Base-by-base conservation (phyloP, 2,329 filamentous ascomycete species). In the Fonsecaea erecta region DNA sequence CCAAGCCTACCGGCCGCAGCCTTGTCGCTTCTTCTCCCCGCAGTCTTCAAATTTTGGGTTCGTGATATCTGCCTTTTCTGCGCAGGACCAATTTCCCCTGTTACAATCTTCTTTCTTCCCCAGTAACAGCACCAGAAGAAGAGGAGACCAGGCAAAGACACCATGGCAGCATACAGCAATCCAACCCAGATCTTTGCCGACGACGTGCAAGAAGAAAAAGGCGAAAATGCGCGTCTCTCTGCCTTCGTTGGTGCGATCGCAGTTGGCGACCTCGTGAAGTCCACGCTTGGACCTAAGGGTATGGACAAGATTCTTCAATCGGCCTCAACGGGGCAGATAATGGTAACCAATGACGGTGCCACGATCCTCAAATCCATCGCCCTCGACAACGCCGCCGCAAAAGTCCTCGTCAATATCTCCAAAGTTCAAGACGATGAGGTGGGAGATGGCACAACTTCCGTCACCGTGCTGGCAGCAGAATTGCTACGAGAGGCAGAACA, bases 341-440 rank as follows among this genome's bases (percentile, higher is more conserved):
- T 98, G 87, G 95, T 99, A 68, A 99, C 95, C 65, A 99, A 99
- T 80, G 95, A 99, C 81, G 95, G 95, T 76, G 95, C 95, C 69
- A 99, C 95, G 26, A 99, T 99, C 73, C 87, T 99, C 70, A 99
- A 99, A 82, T 92, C 94, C 60, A 99, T 99, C 79, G 95, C 95
- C 51, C 90, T 99, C 75, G 95, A 99, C 80, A 99, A 99, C 77
- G 95, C 95, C 51, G 95, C 95, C 24, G 95, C 95, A 61, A 99
- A 99, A 82, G 95, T 99, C 4, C 85, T 99, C 51, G 95, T 99
- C 77, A 99, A 99, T 79, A 98, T 99, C 74, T 98, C 94, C 69
- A 99, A 99, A 82, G 95, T 99, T 5, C 95, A 99, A 78, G 95
- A 99, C 75, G 95, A 99, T 77, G 95, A 99, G 79, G 94, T 99